Evolutionary conservation across 148 eudicot genomes (phyloP).

Genomic region (Cornus florida): DNA sequence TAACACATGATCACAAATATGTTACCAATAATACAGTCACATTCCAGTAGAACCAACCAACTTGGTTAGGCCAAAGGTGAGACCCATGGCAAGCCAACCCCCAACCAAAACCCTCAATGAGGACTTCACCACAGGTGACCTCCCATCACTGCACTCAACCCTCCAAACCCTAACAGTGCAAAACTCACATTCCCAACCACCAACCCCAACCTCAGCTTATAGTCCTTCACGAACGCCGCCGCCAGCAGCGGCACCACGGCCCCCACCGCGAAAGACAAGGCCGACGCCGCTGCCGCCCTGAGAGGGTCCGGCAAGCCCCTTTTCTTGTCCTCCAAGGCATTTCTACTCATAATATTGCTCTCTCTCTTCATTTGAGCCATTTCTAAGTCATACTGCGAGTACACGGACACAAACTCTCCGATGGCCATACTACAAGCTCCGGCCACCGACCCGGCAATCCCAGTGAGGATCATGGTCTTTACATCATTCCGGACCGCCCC

Average conservation of each 20-base stretch:
- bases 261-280: constrained; percentile 39
- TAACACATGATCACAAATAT: neutral
- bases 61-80: constrained; percentile 56
- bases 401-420: constrained; percentile 60
- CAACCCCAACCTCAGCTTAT: constrained; percentile 39
- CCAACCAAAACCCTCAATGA: constrained; percentile 50
- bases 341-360: neutral
- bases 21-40: neutral
- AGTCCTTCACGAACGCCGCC: constrained; percentile 36
- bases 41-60: constrained; percentile 37
- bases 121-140: constrained; percentile 36
- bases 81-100: constrained; percentile 60
- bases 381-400: constrained; percentile 61
- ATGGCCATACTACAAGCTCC: constrained; percentile 67
- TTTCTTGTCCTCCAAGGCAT: constrained; percentile 14
- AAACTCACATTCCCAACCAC: constrained; percentile 49
- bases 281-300: constrained; percentile 52
- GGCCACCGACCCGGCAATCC: constrained; percentile 45
- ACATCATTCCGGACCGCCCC: constrained; percentile 45
- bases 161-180: constrained; percentile 42
- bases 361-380: constrained; percentile 43
- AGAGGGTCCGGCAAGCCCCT: constrained; percentile 43
- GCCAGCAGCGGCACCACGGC: constrained; percentile 57
- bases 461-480: constrained; percentile 42
- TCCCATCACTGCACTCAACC: constrained; percentile 44